Evolutionary conservation across 495 filamentous ascomycete species (phyloP), one percentile per base, ranked within the genome.

Genomic region (Tuber brumale): DNA sequence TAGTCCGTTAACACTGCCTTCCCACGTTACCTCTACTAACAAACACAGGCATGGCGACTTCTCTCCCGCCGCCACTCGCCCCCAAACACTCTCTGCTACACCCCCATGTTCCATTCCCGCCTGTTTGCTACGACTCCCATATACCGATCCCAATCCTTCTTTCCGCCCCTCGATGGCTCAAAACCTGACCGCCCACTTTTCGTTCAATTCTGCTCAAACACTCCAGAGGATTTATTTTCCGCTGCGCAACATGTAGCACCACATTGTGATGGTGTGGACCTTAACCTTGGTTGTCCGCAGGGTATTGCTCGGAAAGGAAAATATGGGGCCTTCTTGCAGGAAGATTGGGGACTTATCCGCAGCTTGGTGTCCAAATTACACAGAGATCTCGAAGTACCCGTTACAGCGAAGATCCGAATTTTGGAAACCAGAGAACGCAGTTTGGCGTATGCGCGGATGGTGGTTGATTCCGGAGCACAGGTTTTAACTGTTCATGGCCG

Each of bases 231-330:
- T 71, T 87, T 98, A 7, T 86, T 97, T 23, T 85, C 87, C 48
- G 94, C 95, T 3, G 95, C 95, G 4, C 86, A 88, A 37, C 86
- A 91, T 72, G 93, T 93, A 0, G 88, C 90, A 4, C 92, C 92
- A 0, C 92, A 92, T 85, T 97, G 94, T 83, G 95, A 99, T 82
- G 95, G 94, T 3, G 92, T 99, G 14, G 96, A 99, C 83, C 85
- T 99, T 78, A 99, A 99, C 83, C 88, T 99, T 1, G 95, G 95
- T n/a, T 99, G 95, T 85, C 95, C 95, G 2, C 95, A 99, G 82
- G 94, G 94, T 2, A 99, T 99, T 75, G 95, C 95, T 45, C 88
- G 88, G 79, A 92, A 90, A 81, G 95, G 95, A 7, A 90, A 92
- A 81, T 99, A 99, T 81, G 95, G 95, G 14, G 90, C 94, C 16